Percentiles rank a stretch among this genome's conserved stretches.
phyloP scores from a whole-genome alignment of 306 rosid species.

The Carpinus fangiana region DNA sequence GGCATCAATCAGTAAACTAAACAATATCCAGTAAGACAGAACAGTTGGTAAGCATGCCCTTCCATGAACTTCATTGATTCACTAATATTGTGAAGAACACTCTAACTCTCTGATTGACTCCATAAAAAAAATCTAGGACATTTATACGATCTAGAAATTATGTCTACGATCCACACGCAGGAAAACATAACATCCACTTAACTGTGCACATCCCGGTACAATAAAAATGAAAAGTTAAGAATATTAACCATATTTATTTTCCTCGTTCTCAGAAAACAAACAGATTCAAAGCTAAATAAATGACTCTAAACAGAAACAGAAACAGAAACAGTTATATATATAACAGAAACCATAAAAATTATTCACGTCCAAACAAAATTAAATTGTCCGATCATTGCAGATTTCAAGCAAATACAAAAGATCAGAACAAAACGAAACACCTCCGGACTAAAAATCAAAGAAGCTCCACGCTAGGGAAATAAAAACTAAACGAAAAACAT shows the following conservation, averaged over 20 bases:
- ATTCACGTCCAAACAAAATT: not conserved
- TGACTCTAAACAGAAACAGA: not conserved
- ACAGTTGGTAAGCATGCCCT: not conserved
- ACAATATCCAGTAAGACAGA: not conserved
- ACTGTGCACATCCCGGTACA: not conserved
- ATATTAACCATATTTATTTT: not conserved
- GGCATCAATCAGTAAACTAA: not conserved
- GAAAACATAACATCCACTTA: not conserved
- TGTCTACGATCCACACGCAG: not conserved
- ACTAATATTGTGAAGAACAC: not conserved
- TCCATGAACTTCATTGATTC: not conserved
- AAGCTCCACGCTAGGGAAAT: not conserved
- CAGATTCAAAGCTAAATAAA: not conserved
- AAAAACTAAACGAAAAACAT: not conserved
- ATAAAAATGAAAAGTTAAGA: not conserved
- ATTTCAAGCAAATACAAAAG: not conserved
- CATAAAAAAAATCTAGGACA: not conserved
- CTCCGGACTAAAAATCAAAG: not conserved
- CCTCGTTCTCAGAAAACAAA: constrained; percentile 11
- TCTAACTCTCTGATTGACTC: not conserved
- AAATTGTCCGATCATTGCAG: not conserved
- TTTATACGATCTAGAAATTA: not conserved
- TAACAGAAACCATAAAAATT: not conserved
- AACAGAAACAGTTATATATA: not conserved
- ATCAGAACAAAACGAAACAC: not conserved